These are phyloP conservation scores for Moesziomyces parantarcticus DNA, from an alignment of 1,284 basidiomycete species.

Conservation along the genomic window DNA sequence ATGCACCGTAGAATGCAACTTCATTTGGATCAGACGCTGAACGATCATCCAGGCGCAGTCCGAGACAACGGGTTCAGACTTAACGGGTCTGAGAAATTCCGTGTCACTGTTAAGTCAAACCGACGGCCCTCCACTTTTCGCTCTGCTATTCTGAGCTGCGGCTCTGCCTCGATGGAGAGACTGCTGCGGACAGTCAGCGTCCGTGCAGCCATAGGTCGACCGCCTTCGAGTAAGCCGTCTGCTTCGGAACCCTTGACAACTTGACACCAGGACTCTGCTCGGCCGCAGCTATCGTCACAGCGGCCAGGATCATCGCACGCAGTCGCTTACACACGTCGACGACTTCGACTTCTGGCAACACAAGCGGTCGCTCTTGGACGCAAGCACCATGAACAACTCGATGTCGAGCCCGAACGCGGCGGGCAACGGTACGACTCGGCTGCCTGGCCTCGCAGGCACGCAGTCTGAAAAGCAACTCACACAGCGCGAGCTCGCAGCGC, in stretches of 20 bases:
- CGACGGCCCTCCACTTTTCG: not conserved
- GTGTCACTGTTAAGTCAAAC: too few relatives aligned
- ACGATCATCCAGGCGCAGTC: too few relatives aligned
- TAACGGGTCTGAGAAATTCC: not conserved
- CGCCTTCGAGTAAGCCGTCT: not conserved
- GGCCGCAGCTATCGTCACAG: too few relatives aligned
- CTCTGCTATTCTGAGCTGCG: not conserved
- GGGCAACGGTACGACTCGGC: slow-evolving; percentile 10
- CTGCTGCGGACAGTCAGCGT: not conserved
- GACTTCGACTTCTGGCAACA: too few relatives aligned
- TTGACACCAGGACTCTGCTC: not conserved
- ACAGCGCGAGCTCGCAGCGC: slow-evolving; percentile 38
- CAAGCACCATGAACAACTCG: slow-evolving; percentile 8
- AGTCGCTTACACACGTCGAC: too few relatives aligned
- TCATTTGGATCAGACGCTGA: not conserved
- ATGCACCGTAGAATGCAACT: too few relatives aligned
- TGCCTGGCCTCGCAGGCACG: slow-evolving; percentile 35
- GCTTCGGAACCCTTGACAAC: too few relatives aligned
- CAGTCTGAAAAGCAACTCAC: slow-evolving; percentile 46
- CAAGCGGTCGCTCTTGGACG: not conserved
- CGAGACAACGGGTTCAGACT: not conserved
- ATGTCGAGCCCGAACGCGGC: not conserved
- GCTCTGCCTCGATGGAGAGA: not conserved
- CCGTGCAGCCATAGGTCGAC: too few relatives aligned
- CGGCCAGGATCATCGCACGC: too few relatives aligned